Evolutionary conservation across 345 rosid species (phyloP).

Genomic region (Moringa oleifera): DNA sequence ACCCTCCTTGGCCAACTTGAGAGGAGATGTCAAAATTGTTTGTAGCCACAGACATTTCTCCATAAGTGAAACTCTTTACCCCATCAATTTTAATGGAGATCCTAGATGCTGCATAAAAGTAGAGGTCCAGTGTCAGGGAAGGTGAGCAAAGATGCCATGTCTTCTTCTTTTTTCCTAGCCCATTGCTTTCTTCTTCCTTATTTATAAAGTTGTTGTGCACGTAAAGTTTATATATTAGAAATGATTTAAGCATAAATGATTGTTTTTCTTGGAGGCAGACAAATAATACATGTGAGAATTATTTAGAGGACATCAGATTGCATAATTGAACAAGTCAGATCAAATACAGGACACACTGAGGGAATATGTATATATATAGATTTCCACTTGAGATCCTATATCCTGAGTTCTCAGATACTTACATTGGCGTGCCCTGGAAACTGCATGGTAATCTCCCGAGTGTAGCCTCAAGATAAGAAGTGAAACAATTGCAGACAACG

Average conservation of each 20-base stretch:
- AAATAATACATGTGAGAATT: no score
- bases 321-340: background rate
- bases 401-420: constrained; percentile 25
- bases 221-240: no score
- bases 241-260: no score
- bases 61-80: constrained; percentile 63
- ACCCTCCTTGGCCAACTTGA: constrained; percentile 96
- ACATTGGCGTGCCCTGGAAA: constrained; percentile 54
- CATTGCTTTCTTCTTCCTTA: background rate
- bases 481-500: constrained; percentile 60
- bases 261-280: no score
- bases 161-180: background rate
- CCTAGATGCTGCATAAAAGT: constrained; percentile 42
- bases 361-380: constrained; percentile 7
- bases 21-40: constrained; percentile 49
- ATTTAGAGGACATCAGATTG: no score
- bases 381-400: background rate
- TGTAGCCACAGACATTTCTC: constrained; percentile 66
- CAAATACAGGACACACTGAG: background rate
- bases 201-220: no score
- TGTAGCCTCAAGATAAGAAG: constrained; percentile 50
- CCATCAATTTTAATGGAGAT: constrained; percentile 67
- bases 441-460: constrained; percentile 31
- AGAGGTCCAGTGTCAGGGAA: constrained; percentile 16
- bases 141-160: background rate